Evolutionary conservation across 1,284 basidiomycete genomes (phyloP), one percentile per base, ranked within the genome.

Genomic region (Tilletia indica): DNA sequence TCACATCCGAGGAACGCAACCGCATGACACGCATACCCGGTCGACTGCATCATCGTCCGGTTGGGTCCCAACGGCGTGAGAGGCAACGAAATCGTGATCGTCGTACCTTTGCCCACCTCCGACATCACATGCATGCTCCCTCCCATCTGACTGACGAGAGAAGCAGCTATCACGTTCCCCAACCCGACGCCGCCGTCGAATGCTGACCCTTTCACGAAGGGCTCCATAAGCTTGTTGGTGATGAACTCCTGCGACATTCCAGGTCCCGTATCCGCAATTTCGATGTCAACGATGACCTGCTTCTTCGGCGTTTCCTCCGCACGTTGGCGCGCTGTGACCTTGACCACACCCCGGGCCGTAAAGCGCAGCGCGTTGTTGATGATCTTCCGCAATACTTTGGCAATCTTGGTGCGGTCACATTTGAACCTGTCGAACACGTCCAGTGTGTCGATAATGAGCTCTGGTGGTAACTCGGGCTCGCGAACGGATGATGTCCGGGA

Each of bases 101-200:
- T 71, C 34, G 79, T 80, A 16, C 79, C 79, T 25, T 75, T 14
- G 14, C 75, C 74, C 64, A 74, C 67, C 47, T 78, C 73, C 12
- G 76, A 78, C 1, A 73, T 69, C 4, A 80, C 76, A 38, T 72
- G 71, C 2, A 80, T 70, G 38, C 73, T 72, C 14, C 77, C 79
- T 47, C 77, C 75, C 45, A 73, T 69, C 70, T 75, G 74, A 25
- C 76, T 73, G 48, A 77, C 39, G 1, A 76, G 73, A 19, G 73
- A 74, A 3, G 79, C 77, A 8, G 76, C 77, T n/a, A 80, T 78
- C 19, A 78, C 76, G 69, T 78, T 75, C 14, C 77, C 76, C 4
- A 80, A 72, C 48, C 79, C 79, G 12, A 75, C 76, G n/a, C 79
- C 79, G 31, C 74, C 73, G 66, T 71, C 69, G 71, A 80, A 79